Evolutionary conservation across 306 rosid genomes (phyloP).

Genomic region (Mimosa pudica): DNA sequence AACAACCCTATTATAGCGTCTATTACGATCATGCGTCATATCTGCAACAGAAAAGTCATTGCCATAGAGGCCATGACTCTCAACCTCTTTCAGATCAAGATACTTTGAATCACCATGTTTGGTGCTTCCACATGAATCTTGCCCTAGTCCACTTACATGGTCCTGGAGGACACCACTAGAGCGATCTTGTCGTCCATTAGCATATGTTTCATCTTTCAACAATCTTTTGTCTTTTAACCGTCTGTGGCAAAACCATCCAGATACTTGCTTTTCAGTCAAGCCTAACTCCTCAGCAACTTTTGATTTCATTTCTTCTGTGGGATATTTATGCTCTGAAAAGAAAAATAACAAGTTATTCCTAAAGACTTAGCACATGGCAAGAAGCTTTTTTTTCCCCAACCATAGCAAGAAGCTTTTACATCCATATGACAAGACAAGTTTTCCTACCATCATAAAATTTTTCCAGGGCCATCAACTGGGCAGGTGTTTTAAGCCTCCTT

Average conservation of each 20-base stretch:
- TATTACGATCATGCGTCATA: constrained; percentile 51
- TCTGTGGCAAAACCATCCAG: constrained; percentile 99
- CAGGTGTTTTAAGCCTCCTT: constrained; percentile 85
- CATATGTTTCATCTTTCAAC: constrained; percentile 58
- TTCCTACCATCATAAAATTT: constrained; percentile 75
- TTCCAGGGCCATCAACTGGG: constrained; percentile 83
- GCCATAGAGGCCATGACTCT: constrained; percentile 74
- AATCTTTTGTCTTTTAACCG: constrained; percentile 87
- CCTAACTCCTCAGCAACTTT: constrained; percentile 72
- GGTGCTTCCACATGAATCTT: constrained; percentile 98
- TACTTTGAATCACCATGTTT: constrained; percentile 78
- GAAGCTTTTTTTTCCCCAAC: not conserved
- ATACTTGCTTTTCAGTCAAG: constrained; percentile 90
- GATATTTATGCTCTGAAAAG: constrained; percentile 83
- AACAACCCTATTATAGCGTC: constrained; percentile 45
- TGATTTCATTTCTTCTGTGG: constrained; percentile 83
- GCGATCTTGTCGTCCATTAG: constrained; percentile 89
- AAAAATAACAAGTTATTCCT: constrained; percentile 15
- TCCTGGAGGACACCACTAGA: constrained; percentile 89
- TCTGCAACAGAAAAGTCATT: constrained; percentile 57
- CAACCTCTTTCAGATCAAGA: constrained; percentile 91
- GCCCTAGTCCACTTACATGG: constrained; percentile 91
- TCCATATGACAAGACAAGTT: constrained; percentile 25
- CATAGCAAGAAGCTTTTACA: constrained; percentile 16
- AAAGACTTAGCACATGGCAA: constrained; percentile 31